These are phyloP conservation scores for Canariomyces notabilis DNA, from an alignment of 2,329 filamentous ascomycete genomes.

Conservation along the genomic window DNA sequence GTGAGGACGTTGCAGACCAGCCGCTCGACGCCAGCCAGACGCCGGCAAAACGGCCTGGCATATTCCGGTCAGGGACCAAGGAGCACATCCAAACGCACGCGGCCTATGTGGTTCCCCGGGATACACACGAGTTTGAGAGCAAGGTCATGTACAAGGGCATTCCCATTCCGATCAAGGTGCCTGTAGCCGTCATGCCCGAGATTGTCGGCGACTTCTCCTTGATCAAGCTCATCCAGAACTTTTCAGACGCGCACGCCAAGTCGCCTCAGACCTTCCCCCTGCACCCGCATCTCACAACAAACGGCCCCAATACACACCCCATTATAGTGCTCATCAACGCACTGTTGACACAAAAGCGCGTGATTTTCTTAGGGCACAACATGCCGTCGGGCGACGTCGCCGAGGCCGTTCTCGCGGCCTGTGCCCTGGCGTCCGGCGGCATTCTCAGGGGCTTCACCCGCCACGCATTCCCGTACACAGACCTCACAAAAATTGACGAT, in stretches of 20 bases:
- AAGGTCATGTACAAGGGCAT: conserved; percentile 95
- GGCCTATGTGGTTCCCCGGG: conserved; percentile 73
- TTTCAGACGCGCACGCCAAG: conserved; percentile 76
- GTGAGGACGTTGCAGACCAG: conserved; percentile 38
- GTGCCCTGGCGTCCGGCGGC: conserved; percentile 86
- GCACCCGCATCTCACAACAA: conserved; percentile 90
- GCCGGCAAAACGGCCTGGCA: conserved; percentile 42
- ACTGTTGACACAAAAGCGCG: conserved; percentile 88
- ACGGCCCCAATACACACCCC: conserved; percentile 82
- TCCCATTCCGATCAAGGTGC: conserved; percentile 93
- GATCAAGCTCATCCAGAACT: conserved; percentile 94
- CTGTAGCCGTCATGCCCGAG: conserved; percentile 87
- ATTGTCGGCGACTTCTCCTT: conserved; percentile 97
- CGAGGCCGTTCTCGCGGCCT: conserved; percentile 96
- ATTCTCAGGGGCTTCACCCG: conserved; percentile 90
- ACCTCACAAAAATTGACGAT: conserved; percentile 96
- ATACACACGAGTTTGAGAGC: conserved; percentile 97
- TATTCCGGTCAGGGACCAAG: conserved; percentile 58
- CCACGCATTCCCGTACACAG: conserved; percentile 96
- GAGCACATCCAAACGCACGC: conserved; percentile 57
- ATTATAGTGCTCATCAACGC: conserved; percentile 94
- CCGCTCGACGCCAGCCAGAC: conserved; percentile 45
- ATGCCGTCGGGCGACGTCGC: conserved; percentile 93
- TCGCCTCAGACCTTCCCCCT: conserved; percentile 77
- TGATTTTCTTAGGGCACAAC: conserved; percentile 94